Base-by-base conservation (phyloP, 345 rosid species). In the Eucalyptus viminalis region DNA sequence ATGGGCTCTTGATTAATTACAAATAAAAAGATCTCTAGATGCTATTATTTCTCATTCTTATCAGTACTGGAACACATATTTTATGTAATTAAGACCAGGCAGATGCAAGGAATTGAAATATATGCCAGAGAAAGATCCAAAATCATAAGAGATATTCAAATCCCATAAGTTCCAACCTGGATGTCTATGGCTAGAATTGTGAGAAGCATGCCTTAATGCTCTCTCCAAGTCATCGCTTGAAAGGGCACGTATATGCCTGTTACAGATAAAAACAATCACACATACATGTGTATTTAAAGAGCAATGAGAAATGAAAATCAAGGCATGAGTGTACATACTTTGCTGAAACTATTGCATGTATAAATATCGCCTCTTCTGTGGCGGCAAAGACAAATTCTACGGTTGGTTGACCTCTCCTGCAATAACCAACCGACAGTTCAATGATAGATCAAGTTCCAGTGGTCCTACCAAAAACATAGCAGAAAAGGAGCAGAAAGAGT, bases 301-400 rank as follows among this genome's bases (percentile, higher is more conserved):
- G 81, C 24, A 72, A 37, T 37, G 27, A 76, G 14, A 76, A 21
- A 37, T 76, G 47, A 76, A 76, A 86, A 51, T 58, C 87, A 86
- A 51, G 45, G 56, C 87, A 86, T 86, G 87, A 40, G 67, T 21
- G 22, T 27, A 62, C 88, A 47, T 58, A 87, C 99, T 97, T 98
- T 93, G 99, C 97, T 56, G 98, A 95, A 89, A 97, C 92, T 89
- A 96, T 91, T 87, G 92, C 98, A 93, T 97, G 99, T 88, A 96
- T 97, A 93, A 95, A 96, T 89, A 98, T 94, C 21, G 99, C 96
- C 93, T 98, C 99, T 91, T 96, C 97, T 29, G 98, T 95, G 53
- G 99, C 99, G 93, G 99, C 94, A 94, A 98, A 98, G 89, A 97
- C 91, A 93, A 98, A 96, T 93, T 98, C 99, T 89, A 96, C 91